Evolutionary conservation across 1,139 yeast species (phyloP).

Genomic region (Suhomyces atakaporum): DNA sequence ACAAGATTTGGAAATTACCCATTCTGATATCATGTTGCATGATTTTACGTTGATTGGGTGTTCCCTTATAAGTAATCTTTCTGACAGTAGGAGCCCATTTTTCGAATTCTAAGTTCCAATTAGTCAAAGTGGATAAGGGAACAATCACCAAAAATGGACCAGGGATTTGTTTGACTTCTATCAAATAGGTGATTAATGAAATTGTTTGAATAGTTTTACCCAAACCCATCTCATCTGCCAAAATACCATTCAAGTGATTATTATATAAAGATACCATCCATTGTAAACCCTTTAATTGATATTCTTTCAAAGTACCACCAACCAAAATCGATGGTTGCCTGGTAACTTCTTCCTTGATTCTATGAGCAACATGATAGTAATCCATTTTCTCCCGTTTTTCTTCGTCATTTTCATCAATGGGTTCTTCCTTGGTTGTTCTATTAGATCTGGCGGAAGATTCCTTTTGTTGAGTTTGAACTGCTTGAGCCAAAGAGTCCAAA

Average conservation of each 20-base stretch:
- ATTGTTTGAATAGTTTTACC: constrained; percentile 89
- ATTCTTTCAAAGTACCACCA: constrained; percentile 92
- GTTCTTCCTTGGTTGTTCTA: constrained; percentile 23
- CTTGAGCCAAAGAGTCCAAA: constrained; percentile 74
- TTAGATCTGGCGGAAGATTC: constrained; percentile 27
- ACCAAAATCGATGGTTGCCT: constrained; percentile 66
- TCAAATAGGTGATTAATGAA: constrained; percentile 70
- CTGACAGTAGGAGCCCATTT: constrained; percentile 82
- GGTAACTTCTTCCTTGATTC: constrained; percentile 64
- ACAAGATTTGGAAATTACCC: constrained; percentile 73
- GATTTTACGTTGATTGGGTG: constrained; percentile 67
- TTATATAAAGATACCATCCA: constrained; percentile 98
- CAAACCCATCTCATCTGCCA: constrained; percentile 93
- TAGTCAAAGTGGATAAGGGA: constrained; percentile 79
- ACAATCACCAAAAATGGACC: constrained; percentile 82
- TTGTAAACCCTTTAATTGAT: constrained; percentile 89
- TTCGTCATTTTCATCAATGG: constrained; percentile 32
- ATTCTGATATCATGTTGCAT: constrained; percentile 61
- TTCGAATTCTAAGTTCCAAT: constrained; percentile 83
- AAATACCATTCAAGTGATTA: constrained; percentile 89
- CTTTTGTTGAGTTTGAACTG: constrained; percentile 72
- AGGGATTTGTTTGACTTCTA: constrained; percentile 63
- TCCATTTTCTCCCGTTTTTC: constrained; percentile 65
- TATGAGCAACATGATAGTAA: constrained; percentile 79
- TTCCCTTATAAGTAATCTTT: constrained; percentile 72